Percentiles rank a stretch among this genome's conserved stretches.
Conservation (phyloP, 1,284 basidiomycete genomes). For the Apiotrichum gracile region DNA sequence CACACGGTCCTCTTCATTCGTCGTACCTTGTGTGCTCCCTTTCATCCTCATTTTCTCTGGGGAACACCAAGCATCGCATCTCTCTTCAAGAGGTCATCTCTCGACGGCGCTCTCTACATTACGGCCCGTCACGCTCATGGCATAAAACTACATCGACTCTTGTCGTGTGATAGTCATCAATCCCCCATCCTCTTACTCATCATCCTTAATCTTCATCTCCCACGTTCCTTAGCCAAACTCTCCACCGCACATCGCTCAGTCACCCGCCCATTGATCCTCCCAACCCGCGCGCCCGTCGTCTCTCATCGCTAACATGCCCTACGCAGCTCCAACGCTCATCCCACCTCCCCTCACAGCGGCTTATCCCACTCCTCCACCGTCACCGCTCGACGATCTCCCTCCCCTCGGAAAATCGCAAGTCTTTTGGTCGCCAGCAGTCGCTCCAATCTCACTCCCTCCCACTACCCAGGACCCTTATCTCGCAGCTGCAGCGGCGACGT, state of each 20-base stretch:
- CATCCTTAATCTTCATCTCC: too few relatives aligned
- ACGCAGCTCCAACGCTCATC: not conserved
- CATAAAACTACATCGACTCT: not conserved
- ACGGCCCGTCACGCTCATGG: not conserved
- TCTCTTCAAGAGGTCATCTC: too few relatives aligned
- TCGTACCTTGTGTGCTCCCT: not conserved
- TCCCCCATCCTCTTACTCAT: not conserved
- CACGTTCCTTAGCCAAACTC: not conserved
- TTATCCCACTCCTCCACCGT: not conserved
- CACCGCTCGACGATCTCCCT: not conserved
- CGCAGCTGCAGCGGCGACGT: not conserved
- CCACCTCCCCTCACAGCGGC: not conserved
- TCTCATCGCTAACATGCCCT: slow-evolving; percentile 2
- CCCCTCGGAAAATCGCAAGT: not conserved
- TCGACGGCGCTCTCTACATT: too few relatives aligned
- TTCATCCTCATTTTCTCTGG: not conserved
- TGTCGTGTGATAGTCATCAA: not conserved
- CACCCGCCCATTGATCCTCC: too few relatives aligned
- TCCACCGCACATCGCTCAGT: too few relatives aligned
- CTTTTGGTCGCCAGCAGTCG: not conserved
- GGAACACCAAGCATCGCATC: not conserved
- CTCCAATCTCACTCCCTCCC: not conserved
- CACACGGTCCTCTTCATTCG: not conserved
- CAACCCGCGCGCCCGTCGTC: not conserved
- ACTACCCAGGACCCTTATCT: not conserved